Evolutionary conservation across 345 rosid species (phyloP), one percentile per base, ranked within the genome.

Genomic region (Corchorus olitorius): DNA sequence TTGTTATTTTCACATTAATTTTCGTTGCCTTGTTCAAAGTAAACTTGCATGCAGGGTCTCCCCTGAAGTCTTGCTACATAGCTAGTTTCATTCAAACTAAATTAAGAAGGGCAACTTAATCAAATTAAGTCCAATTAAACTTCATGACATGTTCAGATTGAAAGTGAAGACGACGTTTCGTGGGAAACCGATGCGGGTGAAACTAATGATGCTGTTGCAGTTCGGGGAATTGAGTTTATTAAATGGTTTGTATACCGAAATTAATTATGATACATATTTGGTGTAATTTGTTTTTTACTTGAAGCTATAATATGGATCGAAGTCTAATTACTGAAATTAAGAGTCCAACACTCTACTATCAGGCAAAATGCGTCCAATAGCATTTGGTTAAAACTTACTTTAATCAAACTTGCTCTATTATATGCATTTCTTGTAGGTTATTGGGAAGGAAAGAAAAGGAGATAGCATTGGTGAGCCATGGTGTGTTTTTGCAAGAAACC

Each of bases 381-480:
- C 27, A 27, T 27, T 27, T 27, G 27, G 27, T 27, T 27, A 1
- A 27, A 1, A 27, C 27, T 27, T 27, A 27, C 27, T 27, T 27
- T 27, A 27, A 27, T 27, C 27, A 27, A 27, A 39, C 43, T 39
- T 39, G 43, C 43, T 39, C 43, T 39, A 39, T 39, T 39, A 39
- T 39, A 39, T 39, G 43, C 6, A 6, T 39, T 39, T 63, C 19
- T 50, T 75, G 60, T 64, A 91, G 97, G 97, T 59, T 91, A 80
- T 84, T 88, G 88, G 82, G 88, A 64, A 78, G 97, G 27, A 85
- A 84, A 68, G 98, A 94, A 87, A 88, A 80, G 73, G 94, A 94
- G 80, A 90, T 94, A 60, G 98, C 95, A 60, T 45, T 94, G 15
- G 94, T 94, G 7, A 85, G 89, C 76, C 97, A 93, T 46, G 85